Evolutionary conservation across 495 filamentous ascomycete genomes (phyloP).

Genomic region (Daldinia bambusicola): DNA sequence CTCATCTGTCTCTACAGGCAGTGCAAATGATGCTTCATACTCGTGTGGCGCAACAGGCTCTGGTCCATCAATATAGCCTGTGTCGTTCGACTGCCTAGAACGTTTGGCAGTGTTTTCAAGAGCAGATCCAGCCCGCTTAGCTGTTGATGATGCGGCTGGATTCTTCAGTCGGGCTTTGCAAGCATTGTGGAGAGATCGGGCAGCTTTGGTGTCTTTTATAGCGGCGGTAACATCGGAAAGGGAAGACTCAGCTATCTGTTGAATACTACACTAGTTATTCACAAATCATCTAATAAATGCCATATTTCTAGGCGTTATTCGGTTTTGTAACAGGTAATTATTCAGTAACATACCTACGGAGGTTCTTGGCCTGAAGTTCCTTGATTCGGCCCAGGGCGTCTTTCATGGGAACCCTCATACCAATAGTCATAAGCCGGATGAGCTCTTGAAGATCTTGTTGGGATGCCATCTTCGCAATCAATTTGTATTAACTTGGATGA

Average conservation of each 20-base stretch:
- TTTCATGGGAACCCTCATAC: slow-evolving; percentile 75
- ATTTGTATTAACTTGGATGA: neutral
- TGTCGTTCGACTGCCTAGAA: slow-evolving; percentile 48
- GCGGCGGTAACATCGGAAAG: slow-evolving; percentile 65
- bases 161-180: slow-evolving; percentile 70
- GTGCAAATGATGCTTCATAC: slow-evolving; percentile 70
- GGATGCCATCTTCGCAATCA: slow-evolving; percentile 55
- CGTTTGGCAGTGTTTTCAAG: slow-evolving; percentile 55
- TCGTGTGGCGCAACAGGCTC: slow-evolving; percentile 65
- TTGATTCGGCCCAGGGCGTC: slow-evolving; percentile 75
- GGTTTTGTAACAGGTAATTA: neutral
- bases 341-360: slow-evolving; percentile 65
- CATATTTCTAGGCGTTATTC: slow-evolving; percentile 10
- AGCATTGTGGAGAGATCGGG: slow-evolving; percentile 72
- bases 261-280: slow-evolving; percentile 57
- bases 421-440: slow-evolving; percentile 80
- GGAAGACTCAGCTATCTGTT: slow-evolving; percentile 69
- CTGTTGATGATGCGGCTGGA: slow-evolving; percentile 41
- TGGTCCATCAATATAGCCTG: slow-evolving; percentile 48
- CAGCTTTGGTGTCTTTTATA: slow-evolving; percentile 74
- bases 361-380: slow-evolving; percentile 69
- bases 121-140: slow-evolving; percentile 52
- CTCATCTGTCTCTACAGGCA: slow-evolving; percentile 69
- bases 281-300: slow-evolving; percentile 4
- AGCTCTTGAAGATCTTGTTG: slow-evolving; percentile 73